Evolutionary conservation across 257 asterid species (phyloP).

Genomic region (Oldenlandia corymbosa): DNA sequence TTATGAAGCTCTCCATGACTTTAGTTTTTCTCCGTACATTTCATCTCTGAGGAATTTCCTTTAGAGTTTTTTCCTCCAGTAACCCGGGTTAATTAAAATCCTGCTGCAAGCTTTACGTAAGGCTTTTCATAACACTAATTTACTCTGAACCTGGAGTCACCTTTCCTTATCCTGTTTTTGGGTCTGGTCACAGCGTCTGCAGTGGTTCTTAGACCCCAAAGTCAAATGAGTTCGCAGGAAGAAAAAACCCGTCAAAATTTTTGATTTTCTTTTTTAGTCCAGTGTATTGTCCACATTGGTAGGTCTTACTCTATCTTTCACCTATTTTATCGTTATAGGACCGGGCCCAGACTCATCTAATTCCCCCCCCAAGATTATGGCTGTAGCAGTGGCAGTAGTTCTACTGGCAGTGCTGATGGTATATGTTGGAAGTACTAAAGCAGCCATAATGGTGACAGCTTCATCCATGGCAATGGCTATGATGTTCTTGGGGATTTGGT

Average conservation of each 20-base stretch:
- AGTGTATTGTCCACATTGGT: conserved; percentile 15
- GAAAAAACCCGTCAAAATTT: not conserved
- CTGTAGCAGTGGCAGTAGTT: conserved; percentile 76
- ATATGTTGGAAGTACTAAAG: conserved; percentile 46
- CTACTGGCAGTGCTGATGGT: conserved; percentile 59
- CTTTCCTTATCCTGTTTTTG: not conserved
- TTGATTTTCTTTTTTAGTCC: conserved; percentile 18
- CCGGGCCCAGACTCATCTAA: conserved; percentile 72
- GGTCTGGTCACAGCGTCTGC: conserved; percentile 7
- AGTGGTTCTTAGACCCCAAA: conserved; percentile 3
- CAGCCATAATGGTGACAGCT: conserved; percentile 69
- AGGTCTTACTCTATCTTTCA: conserved; percentile 32
- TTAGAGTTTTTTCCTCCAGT: not conserved
- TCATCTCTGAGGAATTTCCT: not conserved
- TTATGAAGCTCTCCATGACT: not conserved
- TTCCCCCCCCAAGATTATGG: conserved; percentile 64
- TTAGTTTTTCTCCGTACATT: not conserved
- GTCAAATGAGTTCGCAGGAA: conserved; percentile 2
- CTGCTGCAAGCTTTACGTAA: not conserved
- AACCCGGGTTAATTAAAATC: not conserved
- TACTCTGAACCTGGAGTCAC: conserved; percentile 5
- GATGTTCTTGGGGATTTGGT: conserved; percentile 72
- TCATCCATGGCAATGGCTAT: conserved; percentile 61
- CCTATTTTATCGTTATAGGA: conserved; percentile 78
- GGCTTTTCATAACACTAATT: not conserved